Conservation (phyloP, 352 stramenopile species). For the Pythium biforme region DNA sequence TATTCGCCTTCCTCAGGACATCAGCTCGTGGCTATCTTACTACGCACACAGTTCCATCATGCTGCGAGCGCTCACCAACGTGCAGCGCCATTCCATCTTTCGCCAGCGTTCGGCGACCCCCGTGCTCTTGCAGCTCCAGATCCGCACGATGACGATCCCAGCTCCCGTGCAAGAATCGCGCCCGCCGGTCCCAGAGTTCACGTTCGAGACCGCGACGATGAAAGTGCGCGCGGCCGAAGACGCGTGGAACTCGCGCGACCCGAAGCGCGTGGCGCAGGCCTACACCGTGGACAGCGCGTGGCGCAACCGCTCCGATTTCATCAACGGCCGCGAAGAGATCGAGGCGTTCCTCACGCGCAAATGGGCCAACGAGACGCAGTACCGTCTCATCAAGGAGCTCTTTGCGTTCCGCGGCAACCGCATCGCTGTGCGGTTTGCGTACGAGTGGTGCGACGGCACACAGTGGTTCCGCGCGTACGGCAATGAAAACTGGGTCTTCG, state of each 20-base stretch:
- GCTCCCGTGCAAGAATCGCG: conserved; percentile 11
- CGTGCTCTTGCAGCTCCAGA: neutral
- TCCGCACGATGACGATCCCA: neutral
- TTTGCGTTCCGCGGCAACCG: conserved; percentile 78
- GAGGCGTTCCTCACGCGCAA: conserved; percentile 75
- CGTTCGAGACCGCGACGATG: conserved; percentile 57
- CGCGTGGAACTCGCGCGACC: conserved; percentile 86
- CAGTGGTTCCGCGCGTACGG: conserved; percentile 86
- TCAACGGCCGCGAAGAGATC: conserved; percentile 75
- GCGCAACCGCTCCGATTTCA: conserved; percentile 84
- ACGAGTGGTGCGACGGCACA: conserved; percentile 69
- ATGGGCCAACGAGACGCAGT: conserved; percentile 74
- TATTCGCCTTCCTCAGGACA: neutral
- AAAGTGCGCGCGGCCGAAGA: conserved; percentile 89
- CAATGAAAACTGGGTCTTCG: conserved; percentile 91
- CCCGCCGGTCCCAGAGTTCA: conserved; percentile 77
- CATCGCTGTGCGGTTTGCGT: conserved; percentile 88
- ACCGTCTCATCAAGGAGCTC: conserved; percentile 90
- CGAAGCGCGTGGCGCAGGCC: conserved; percentile 65
- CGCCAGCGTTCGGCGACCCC: no score
- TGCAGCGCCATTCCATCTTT: neutral
- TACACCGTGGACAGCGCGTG: conserved; percentile 83
- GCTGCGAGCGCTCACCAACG: neutral
- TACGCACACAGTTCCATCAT: neutral
- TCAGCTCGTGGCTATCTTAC: neutral